Evolutionary conservation across 306 rosid genomes (phyloP), one percentile per base, ranked within the genome.

Genomic region (Sicyos baderoa): DNA sequence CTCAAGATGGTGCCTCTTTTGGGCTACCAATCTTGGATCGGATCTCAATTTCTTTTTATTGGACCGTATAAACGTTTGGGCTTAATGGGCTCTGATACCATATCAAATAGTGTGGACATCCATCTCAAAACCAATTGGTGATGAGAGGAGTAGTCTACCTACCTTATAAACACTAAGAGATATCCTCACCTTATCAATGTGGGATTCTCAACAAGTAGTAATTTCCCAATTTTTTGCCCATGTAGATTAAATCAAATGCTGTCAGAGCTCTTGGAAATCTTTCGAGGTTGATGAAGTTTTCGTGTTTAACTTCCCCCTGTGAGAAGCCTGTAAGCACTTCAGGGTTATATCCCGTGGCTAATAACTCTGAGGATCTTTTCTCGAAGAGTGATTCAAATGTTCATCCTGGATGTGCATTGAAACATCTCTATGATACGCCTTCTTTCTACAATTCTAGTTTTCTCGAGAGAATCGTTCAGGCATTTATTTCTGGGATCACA

Each of bases 191-290:
- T n/a, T n/a, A n/a, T n/a, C n/a, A n/a, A n/a, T n/a, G n/a, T n/a
- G n/a, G n/a, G n/a, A n/a, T n/a, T n/a, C n/a, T n/a, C n/a, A n/a
- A n/a, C n/a, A n/a, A n/a, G n/a, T n/a, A 18, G 18, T 56, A 56
- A 64, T 16, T 13, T 44, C 47, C 18, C 37, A 9, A 11, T 64
- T 64, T 75, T 60, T 58, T 52, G 55, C 62, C 69, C 70, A 15
- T 67, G 68, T 77, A 93, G 98, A 86, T 93, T 75, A 93, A 90
- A 85, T 86, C 99, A 82, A 93, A 93, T 85, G 99, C 96, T 68
- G 99, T 90, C 70, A 82, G 99, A 85, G 99, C 99, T 74, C 94
- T 93, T 54, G 99, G 99, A 77, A 89, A 86, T 83, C 89, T 90
- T 76, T 84, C 99, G 74, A 87, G 92, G 79, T 86, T 84, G 83